Base-by-base conservation (phyloP, 345 rosid species). In the Garcia nutans region DNA sequence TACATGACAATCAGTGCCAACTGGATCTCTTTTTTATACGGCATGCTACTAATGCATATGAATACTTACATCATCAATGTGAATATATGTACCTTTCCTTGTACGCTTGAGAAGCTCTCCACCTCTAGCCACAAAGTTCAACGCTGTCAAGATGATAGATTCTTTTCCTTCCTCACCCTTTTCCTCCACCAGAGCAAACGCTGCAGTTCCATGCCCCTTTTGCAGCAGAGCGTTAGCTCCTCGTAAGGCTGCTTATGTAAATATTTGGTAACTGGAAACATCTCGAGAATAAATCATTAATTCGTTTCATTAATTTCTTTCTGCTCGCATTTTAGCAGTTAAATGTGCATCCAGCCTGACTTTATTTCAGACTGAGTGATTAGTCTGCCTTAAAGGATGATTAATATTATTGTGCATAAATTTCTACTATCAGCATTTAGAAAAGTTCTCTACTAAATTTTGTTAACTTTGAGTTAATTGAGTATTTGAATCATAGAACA, bases 81-180 rank as follows among this genome's bases (percentile, higher is more conserved):
- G 31, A 28, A 78, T 23, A n/a, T 71, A n/a, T 47, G 2, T 80
- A 94, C 98, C 98, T 92, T 94, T 91, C 79, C 98, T 90, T 54
- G 98, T 94, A 42, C 92, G 92, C 86, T 94, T 94, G 63, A 94
- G 90, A 65, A 94, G 93, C 75, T 92, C 97, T 65, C 89, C 98
- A n/a, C 98, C 97, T 73, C 76, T 85, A 26, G 89, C 82, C 41
- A 88, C 95, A 37, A 89, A 89, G 76, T 92, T 89, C 78, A 91
- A 73, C 45, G 91, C 88, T 65, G 80, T 83, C 61, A 88, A 78
- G 68, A 84, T 79, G 76, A 82, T 83, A 31, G 70, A 74, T 66
- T 89, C 93, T 44, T 77, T 88, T 61, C 85, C 84, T 15, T 71
- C 86, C 72, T 84, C 90, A 8, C 75, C 85, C 68, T 82, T 84